Evolutionary conservation across 345 rosid species (phyloP).

Genomic region (Clarkia xantiana): DNA sequence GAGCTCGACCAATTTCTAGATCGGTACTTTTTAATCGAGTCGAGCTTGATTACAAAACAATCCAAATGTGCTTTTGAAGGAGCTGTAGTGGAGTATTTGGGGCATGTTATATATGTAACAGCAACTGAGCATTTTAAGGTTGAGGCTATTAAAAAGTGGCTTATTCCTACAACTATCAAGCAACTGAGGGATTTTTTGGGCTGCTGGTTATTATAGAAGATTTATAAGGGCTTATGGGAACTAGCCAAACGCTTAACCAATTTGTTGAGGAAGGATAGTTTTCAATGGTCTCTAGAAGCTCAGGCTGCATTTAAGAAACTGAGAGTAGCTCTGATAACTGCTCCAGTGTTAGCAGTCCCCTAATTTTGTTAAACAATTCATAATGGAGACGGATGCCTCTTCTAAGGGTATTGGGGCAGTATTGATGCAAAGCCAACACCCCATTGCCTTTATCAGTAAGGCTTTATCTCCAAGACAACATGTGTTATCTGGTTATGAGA

Average conservation of each 20-base stretch:
- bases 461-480: neutral
- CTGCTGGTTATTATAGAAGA: neutral
- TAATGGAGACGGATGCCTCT: no score
- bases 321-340: neutral
- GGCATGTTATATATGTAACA: neutral
- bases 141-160: neutral
- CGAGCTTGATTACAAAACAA: no score
- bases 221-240: neutral
- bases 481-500: neutral
- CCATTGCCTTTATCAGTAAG: neutral
- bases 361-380: no score
- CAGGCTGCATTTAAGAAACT: neutral
- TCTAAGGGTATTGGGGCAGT: neutral
- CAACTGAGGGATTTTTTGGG: neutral
- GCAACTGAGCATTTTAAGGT: neutral
- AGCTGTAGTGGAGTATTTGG: neutral
- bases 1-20: no score
- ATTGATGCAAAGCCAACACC: neutral
- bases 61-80: no score
- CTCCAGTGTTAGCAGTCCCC: neutral
- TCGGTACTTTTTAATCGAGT: no score
- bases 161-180: neutral
- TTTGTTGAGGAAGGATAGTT: neutral
- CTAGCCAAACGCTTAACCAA: neutral
- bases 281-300: neutral